Base-by-base conservation (phyloP, 1,284 basidiomycete genomes). In the Gastroboletus turbinatus region DNA sequence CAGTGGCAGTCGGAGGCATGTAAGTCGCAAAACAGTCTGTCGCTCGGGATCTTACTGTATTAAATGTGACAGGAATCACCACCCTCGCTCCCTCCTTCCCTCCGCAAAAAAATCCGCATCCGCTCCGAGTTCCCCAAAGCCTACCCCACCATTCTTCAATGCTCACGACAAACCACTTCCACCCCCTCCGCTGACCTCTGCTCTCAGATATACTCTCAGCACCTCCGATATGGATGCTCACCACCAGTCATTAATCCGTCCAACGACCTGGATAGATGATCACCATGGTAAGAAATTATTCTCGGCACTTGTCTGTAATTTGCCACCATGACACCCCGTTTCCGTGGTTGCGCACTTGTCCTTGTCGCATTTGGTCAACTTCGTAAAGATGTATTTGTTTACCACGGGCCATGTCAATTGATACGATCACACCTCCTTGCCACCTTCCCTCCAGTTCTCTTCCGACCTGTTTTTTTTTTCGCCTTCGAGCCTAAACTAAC, bases 101-200 rank as follows among this genome's bases (percentile, higher is more conserved):
- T 53, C 63, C 9, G 50, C 52, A 21, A 60, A 52, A 39, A 68
- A 66, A 53, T 61, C 70, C n/a, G 63, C 59, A 0, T 71, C 69
- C 27, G 69, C 70, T 1, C 70, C 68, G 29, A 65, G 46, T 8
- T 72, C 67, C 2, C 71, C 68, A 27, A 56, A 40, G 33, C 57
- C 59, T 1, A 29, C 40, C 1, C 21, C 59, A 0, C 42, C 52
- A 23, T 65, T 53, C 21, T 40, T 67, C 16, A n/a, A 57, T 58
- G 52, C 35, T 3, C 50, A 54, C 50, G 60, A 70, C 53, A 74
- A 71, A 19, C 69, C 68, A 1, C 56, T 70, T 7, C 68, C 68
- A 1, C 56, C 51, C 1, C 60, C 71, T 13, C 68, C 68, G 14
- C 48, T 70, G 56, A 65, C 59, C 7, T 32, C 61, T 1, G 23